Evolutionary conservation across 1,284 basidiomycete genomes (phyloP).

Genomic region (Phellopilus nigrolimitatus): DNA sequence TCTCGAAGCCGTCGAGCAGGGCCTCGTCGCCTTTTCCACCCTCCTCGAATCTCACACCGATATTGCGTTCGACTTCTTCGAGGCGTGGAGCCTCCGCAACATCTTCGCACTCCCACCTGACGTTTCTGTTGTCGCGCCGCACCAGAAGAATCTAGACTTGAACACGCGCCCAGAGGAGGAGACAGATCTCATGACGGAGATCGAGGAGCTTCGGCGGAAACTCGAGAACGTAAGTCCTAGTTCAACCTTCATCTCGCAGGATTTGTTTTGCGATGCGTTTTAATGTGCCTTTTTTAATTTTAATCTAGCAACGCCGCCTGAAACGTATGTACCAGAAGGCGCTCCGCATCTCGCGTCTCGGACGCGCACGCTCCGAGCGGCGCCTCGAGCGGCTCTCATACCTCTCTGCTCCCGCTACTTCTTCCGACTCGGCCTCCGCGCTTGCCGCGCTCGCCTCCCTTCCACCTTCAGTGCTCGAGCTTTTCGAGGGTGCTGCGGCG

Average conservation of each 20-base stretch:
- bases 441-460: conserved; percentile 32
- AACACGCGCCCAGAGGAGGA: conserved; percentile 46
- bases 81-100: conserved; percentile 73
- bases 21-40: conserved; percentile 72
- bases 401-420: conserved; percentile 34
- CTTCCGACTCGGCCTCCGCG: conserved; percentile 22
- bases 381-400: conserved; percentile 42
- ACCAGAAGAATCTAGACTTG: conserved; percentile 57
- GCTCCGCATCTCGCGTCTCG: conserved; percentile 39
- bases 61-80: conserved; percentile 76
- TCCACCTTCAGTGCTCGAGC: conserved; percentile 33
- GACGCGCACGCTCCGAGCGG: conserved; percentile 39
- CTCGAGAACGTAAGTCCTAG: conserved; percentile 52
- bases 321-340: conserved; percentile 48
- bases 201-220: conserved; percentile 50
- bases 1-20: conserved; percentile 27
- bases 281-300: conserved; percentile 3
- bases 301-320: conserved; percentile 56
- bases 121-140: conserved; percentile 62
- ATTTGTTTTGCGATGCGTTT: background rate
- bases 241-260: conserved; percentile 6
- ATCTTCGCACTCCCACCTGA: conserved; percentile 66
- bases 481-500: conserved; percentile 44
- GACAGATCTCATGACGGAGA: conserved; percentile 53
- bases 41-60: conserved; percentile 74